Percentiles rank a stretch among this genome's conserved stretches.
Conservation (phyloP, 2,329 filamentous ascomycete species). For the Sordariomycetes sp. region DNA sequence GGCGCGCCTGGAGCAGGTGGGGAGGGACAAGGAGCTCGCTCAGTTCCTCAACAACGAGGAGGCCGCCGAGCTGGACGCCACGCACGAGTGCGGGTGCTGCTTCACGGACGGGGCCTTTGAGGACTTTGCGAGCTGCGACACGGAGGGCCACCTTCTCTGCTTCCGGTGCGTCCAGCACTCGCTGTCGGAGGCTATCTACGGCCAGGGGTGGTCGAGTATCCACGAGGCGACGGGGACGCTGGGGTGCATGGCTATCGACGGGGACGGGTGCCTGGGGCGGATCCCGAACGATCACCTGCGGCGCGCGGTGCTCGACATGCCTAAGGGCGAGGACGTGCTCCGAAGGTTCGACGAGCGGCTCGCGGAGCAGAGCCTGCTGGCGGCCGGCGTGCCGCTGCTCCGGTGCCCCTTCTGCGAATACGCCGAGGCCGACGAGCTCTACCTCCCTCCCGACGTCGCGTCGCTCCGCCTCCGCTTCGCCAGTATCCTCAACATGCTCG, state of each 20-base stretch:
- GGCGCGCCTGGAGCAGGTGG: conserved; percentile 30
- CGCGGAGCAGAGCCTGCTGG: conserved; percentile 63
- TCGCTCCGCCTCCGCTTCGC: conserved; percentile 46
- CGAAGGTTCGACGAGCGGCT: conserved; percentile 69
- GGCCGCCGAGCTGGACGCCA: conserved; percentile 43
- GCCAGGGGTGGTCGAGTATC: conserved; percentile 78
- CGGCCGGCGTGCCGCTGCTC: conserved; percentile 64
- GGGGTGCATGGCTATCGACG: conserved; percentile 69
- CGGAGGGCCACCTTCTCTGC: conserved; percentile 62
- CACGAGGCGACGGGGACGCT: conserved; percentile 63
- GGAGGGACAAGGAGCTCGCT: conserved; percentile 42
- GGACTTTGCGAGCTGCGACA: conserved; percentile 61
- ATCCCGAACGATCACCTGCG: conserved; percentile 60
- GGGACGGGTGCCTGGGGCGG: conserved; percentile 61
- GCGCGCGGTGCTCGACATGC: conserved; percentile 60
- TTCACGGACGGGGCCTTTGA: conserved; percentile 63
- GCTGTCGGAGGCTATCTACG: conserved; percentile 80
- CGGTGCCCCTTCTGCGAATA: conserved; percentile 88
- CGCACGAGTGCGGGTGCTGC: conserved; percentile 69
- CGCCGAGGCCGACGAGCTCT: conserved; percentile 74
- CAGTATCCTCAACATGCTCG: conserved; percentile 32
- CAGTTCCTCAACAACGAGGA: conserved; percentile 44
- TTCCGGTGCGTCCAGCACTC: conserved; percentile 75
- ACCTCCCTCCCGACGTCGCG: conserved; percentile 45
- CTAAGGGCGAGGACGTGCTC: conserved; percentile 60